phyloP scores from a whole-genome alignment of 306 rosid species.

The Heteromeles arbutifolia region DNA sequence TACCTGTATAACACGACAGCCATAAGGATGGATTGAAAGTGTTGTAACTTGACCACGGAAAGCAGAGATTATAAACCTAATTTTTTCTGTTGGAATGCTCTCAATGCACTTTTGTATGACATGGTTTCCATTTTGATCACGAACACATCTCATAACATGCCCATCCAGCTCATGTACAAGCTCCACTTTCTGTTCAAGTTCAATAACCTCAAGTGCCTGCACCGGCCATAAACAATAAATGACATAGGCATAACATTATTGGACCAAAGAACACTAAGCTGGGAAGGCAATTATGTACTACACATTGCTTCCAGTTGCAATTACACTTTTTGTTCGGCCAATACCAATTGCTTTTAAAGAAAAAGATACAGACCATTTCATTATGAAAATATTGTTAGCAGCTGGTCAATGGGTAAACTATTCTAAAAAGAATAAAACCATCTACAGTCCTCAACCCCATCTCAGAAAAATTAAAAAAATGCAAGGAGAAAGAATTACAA shows the following conservation, averaged over 20 bases:
- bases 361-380: neutral
- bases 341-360: neutral
- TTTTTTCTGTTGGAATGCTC: slow-evolving; percentile 46
- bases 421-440: neutral
- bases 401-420: neutral
- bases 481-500: neutral
- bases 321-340: neutral
- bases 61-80: slow-evolving; percentile 52
- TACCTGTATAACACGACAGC: slow-evolving; percentile 80
- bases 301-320: neutral
- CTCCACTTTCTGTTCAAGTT: slow-evolving; percentile 45
- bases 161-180: slow-evolving; percentile 61
- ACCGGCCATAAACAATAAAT: neutral
- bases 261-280: neutral
- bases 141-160: slow-evolving; percentile 59
- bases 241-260: neutral
- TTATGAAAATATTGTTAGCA: neutral
- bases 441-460: neutral
- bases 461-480: neutral
- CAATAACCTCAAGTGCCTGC: slow-evolving; percentile 60
- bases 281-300: neutral
- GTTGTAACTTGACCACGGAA: slow-evolving; percentile 42
- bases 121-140: slow-evolving; percentile 75
- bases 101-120: slow-evolving; percentile 72
- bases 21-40: slow-evolving; percentile 67